A percentile compares a stretch with the other conserved stretches of the same genome.
Evolutionary conservation across 768 basidiomycete species (phyloP).

Genomic region (Boletus barrowsii): DNA sequence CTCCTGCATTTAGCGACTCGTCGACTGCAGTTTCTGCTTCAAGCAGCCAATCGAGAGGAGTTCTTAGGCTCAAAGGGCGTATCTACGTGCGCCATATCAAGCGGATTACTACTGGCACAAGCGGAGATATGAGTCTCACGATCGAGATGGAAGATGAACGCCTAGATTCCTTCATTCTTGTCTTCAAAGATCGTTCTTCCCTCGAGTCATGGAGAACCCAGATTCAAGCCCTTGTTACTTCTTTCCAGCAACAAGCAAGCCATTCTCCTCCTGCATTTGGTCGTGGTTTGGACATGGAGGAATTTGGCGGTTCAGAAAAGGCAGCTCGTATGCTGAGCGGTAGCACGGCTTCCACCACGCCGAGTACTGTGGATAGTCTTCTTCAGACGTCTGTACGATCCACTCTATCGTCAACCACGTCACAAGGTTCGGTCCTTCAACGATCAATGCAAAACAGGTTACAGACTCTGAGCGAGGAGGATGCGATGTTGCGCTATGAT

Average conservation of each 20-base stretch:
- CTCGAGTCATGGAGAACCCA: constrained; percentile 87
- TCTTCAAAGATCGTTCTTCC: constrained; percentile 88
- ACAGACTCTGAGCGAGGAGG: constrained; percentile 68
- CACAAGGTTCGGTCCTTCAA: constrained; percentile 53
- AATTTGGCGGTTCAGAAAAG: constrained; percentile 75
- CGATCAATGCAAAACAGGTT: constrained; percentile 44
- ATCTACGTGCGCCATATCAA: constrained; percentile 96
- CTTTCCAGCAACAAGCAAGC: constrained; percentile 55
- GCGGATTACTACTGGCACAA: constrained; percentile 76
- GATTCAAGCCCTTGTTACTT: constrained; percentile 73
- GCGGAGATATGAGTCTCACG: constrained; percentile 87
- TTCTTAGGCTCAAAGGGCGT: constrained; percentile 87
- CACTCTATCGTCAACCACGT: constrained; percentile 72
- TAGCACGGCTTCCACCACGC: constrained; percentile 58
- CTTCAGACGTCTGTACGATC: constrained; percentile 65
- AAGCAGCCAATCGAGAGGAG: constrained; percentile 47
- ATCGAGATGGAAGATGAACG: constrained; percentile 97
- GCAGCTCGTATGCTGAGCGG: constrained; percentile 80
- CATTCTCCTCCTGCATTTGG: constrained; percentile 32
- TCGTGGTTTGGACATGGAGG: constrained; percentile 58
- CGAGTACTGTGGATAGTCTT: constrained; percentile 60
- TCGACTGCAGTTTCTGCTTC: constrained; percentile 39
- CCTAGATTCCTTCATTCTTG: constrained; percentile 91
- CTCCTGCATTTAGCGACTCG: constrained; percentile 53
- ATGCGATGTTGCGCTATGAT: constrained; percentile 59